Evolutionary conservation across 2,329 filamentous ascomycete genomes (phyloP).

Genomic region (Alternaria triticina): DNA sequence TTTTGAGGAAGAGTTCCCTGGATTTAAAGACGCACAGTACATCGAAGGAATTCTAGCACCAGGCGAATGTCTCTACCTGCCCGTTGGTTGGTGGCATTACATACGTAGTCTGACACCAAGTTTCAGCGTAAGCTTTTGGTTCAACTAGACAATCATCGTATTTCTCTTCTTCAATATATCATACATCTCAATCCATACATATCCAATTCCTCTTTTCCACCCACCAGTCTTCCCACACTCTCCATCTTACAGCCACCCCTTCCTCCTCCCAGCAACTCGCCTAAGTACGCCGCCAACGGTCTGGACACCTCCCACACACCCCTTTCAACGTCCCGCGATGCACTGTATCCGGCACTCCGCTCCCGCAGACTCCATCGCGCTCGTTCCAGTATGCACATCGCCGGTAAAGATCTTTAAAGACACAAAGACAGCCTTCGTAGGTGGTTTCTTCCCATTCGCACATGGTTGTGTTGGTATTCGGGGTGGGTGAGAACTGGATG

Average conservation of each 20-base stretch:
- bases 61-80: constrained; percentile 88
- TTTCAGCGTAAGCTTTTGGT: constrained; percentile 98
- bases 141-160: constrained; percentile 26
- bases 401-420: not conserved
- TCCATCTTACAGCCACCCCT: not conserved
- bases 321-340: not conserved
- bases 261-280: not conserved
- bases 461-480: no score
- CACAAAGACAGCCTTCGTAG: not conserved
- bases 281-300: not conserved
- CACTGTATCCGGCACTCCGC: not conserved
- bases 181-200: not conserved
- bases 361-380: not conserved
- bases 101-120: constrained; percentile 84
- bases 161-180: not conserved
- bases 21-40: constrained; percentile 68
- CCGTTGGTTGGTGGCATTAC: constrained; percentile 98
- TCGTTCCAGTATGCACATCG: not conserved
- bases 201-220: not conserved
- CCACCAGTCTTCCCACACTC: not conserved
- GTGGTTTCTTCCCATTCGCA: not conserved
- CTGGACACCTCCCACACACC: not conserved
- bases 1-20: constrained; percentile 52
- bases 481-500: no score
- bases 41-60: constrained; percentile 79